Evolutionary conservation across 495 filamentous ascomycete genomes (phyloP), one percentile per base, ranked within the genome.

Genomic region (Penicillium crystallinum): DNA sequence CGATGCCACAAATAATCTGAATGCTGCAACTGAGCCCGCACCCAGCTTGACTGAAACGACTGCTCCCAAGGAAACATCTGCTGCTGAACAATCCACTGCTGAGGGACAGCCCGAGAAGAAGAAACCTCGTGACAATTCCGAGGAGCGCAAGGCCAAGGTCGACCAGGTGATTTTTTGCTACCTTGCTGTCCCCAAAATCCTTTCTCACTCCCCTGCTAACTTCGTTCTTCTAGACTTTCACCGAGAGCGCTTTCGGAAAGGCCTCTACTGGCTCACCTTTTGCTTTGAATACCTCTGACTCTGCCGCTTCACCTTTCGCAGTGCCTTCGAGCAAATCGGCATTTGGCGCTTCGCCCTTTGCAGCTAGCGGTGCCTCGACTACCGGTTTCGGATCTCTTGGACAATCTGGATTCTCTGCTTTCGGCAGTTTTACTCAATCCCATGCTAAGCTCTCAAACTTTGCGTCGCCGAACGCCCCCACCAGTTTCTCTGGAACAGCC

Each of bases 381-480:
- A 51, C 67, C 27, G 70, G 67, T 23, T 77, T 77, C 60, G 69
- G 69, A 53, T 40, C 52, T 42, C 57, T 70, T 60, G 60, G 69
- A 69, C 2, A 65, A 64, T 39, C 46, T n/a, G 67, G 69, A 0
- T 76, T 77, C 17, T 73, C 76, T 29, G 71, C 78, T 0, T 84
- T 87, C 57, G 73, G 78, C 29, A 73, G 76, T 14, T 78, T 81
- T 54, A 68, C 79, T 11, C 66, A 68, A 10, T 72, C 72, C 17
- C 62, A 73, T 10, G 68, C 79, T n/a, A 77, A 76, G 15, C 67
- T 90, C 14, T 79, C 75, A 6, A 85, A 75, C 60, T 95, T 95
- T 65, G 88, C 84, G 12, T 82, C 82, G 31, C 80, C 84, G 19
- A 81, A 77, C 39, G 71, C 73, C 23, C 64, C 80, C 33, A 71